Evolutionary conservation across 331 rosid species (phyloP).

Genomic region (Arachis monticola): DNA sequence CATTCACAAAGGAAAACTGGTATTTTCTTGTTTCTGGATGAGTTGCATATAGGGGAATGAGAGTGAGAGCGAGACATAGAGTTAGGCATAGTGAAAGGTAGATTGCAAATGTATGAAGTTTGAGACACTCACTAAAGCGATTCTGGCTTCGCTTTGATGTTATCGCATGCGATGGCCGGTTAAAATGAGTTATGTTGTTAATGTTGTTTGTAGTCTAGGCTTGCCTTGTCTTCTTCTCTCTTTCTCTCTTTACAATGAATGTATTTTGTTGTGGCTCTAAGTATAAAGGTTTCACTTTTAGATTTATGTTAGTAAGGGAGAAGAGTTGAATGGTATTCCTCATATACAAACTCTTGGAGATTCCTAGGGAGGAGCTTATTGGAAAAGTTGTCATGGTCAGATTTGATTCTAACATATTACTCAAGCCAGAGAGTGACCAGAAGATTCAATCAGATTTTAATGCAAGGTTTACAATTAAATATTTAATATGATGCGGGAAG

Average conservation of each 20-base stretch:
- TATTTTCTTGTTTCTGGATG: constrained; percentile 1
- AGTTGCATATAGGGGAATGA: not conserved
- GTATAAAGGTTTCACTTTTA: constrained; percentile 41
- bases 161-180: not conserved
- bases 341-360: constrained; percentile 75
- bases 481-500: constrained; percentile 63
- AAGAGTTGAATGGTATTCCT: constrained; percentile 62
- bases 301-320: constrained; percentile 51
- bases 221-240: not conserved
- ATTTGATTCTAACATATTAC: constrained; percentile 75
- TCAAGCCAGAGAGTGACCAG: constrained; percentile 45
- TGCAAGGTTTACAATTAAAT: constrained; percentile 64
- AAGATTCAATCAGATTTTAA: constrained; percentile 44
- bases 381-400: constrained; percentile 79
- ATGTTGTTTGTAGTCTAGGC: constrained; percentile 9
- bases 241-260: constrained; percentile 13
- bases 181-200: constrained; percentile 14
- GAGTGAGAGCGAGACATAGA: not conserved
- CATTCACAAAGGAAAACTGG: not conserved
- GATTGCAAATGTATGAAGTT: not conserved
- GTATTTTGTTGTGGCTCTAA: constrained; percentile 37
- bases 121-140: not conserved
- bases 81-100: not conserved
- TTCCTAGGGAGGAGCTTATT: constrained; percentile 69
- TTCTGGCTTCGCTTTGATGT: constrained; percentile 3